These are phyloP conservation scores for Nicotiana knightiana DNA, from an alignment of 257 asterid species.

Conservation along the genomic window DNA sequence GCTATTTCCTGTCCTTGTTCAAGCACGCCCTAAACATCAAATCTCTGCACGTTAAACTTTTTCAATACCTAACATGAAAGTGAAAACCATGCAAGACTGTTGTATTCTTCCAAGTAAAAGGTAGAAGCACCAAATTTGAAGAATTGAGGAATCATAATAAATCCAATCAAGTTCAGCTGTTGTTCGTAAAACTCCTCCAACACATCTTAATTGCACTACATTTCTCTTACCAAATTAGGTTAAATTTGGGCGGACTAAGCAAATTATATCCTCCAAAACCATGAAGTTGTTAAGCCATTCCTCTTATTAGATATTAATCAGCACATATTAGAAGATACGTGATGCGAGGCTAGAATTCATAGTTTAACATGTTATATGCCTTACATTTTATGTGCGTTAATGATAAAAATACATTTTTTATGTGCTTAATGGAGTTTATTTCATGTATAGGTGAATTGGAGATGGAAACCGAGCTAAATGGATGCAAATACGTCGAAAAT, in stretches of 20 bases:
- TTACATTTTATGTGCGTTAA: too few relatives aligned
- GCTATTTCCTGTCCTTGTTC: constrained; percentile 30
- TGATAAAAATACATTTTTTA: too few relatives aligned
- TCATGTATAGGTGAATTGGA: too few relatives aligned
- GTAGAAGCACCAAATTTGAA: not conserved
- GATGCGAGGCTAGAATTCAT: too few relatives aligned
- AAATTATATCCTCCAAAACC: not conserved
- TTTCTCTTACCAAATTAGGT: not conserved
- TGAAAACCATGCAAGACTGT: not conserved
- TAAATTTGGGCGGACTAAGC: not conserved
- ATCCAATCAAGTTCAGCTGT: not conserved
- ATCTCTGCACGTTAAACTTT: not conserved
- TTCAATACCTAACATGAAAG: not conserved
- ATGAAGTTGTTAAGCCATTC: not conserved
- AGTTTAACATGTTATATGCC: too few relatives aligned
- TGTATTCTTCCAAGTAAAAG: not conserved
- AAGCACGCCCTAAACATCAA: constrained; percentile 15
- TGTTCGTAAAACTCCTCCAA: not conserved
- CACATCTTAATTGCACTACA: not conserved
- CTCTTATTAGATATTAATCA: not conserved
- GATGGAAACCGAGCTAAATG: too few relatives aligned
- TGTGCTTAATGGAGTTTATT: too few relatives aligned
- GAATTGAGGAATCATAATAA: not conserved
- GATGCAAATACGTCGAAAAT: too few relatives aligned
- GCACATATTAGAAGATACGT: not conserved